A percentile compares a stretch with the other conserved stretches of the same genome.
phyloP scores from a whole-genome alignment of 805 yeast genomes.

The Metschnikowia amazonensis region DNA sequence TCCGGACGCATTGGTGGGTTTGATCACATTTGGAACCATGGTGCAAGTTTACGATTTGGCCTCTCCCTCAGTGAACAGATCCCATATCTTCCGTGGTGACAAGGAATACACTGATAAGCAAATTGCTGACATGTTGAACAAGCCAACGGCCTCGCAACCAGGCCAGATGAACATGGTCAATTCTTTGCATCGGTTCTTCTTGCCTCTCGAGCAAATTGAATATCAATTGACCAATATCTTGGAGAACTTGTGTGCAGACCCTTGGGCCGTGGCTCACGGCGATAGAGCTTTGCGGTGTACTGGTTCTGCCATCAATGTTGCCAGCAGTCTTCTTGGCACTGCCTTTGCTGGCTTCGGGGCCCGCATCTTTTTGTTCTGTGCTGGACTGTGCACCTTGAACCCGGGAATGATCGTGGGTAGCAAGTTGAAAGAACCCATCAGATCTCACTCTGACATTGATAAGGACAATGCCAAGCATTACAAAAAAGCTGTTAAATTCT shows the following conservation, averaged over 20 bases:
- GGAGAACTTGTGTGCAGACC: slow-evolving; percentile 73
- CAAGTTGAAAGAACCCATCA: slow-evolving; percentile 89
- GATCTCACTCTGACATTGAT: slow-evolving; percentile 97
- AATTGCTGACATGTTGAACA: slow-evolving; percentile 49
- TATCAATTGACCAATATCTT: slow-evolving; percentile 74
- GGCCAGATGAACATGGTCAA: slow-evolving; percentile 27
- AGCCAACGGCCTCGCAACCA: slow-evolving; percentile 27
- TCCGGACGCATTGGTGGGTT: slow-evolving; percentile 83
- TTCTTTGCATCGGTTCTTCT: slow-evolving; percentile 56
- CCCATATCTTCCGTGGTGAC: slow-evolving; percentile 84
- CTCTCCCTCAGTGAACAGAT: slow-evolving; percentile 63
- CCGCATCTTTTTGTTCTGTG: slow-evolving; percentile 83
- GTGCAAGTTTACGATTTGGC: slow-evolving; percentile 82
- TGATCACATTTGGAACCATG: slow-evolving; percentile 85
- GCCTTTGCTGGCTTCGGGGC: slow-evolving; percentile 84
- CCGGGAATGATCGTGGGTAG: slow-evolving; percentile 94
- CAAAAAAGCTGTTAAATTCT: slow-evolving; percentile 79
- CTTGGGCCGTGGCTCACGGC: slow-evolving; percentile 85
- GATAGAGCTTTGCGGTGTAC: slow-evolving; percentile 87
- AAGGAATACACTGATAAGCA: slow-evolving; percentile 77
- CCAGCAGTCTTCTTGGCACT: slow-evolving; percentile 75
- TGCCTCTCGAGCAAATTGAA: slow-evolving; percentile 75
- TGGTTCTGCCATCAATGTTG: slow-evolving; percentile 87
- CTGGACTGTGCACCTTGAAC: slow-evolving; percentile 91
- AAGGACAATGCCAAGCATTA: slow-evolving; percentile 83